These are phyloP conservation scores for Aspergillus hiratsukae DNA, from an alignment of 2,329 filamentous ascomycete species.

Conservation along the genomic window DNA sequence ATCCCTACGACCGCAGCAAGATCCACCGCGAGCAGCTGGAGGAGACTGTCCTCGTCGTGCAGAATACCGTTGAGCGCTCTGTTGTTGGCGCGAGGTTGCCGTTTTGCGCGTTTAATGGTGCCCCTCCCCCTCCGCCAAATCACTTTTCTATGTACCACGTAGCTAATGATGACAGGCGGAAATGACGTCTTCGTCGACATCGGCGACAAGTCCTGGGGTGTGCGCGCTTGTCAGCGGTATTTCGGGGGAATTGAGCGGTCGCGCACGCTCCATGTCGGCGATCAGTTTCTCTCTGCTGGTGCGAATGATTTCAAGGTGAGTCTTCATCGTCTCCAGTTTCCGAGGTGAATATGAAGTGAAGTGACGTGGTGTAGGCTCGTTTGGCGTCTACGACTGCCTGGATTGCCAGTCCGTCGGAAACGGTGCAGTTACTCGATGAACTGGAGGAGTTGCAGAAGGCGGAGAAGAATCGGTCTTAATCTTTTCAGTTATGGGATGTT, in stretches of 20 bases:
- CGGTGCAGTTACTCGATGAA: constrained; percentile 83
- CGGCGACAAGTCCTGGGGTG: constrained; percentile 95
- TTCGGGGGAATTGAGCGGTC: constrained; percentile 72
- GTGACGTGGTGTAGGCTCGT: constrained; percentile 51
- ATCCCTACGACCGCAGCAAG: constrained; percentile 59
- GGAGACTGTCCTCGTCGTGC: constrained; percentile 90
- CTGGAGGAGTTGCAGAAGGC: constrained; percentile 51
- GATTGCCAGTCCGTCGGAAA: constrained; percentile 91
- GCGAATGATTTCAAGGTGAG: constrained; percentile 91
- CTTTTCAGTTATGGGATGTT: neutral
- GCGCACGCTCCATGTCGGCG: constrained; percentile 85
- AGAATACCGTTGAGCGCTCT: constrained; percentile 84
- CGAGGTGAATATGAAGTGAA: neutral
- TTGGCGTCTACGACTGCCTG: constrained; percentile 92
- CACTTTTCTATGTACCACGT: neutral
- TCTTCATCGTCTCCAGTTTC: neutral
- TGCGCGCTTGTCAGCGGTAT: constrained; percentile 85
- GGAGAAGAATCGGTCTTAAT: neutral
- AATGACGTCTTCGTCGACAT: constrained; percentile 99
- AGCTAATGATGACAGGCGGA: constrained; percentile 51
- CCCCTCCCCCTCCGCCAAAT: neutral
- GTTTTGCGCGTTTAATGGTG: constrained; percentile 94
- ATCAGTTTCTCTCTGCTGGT: constrained; percentile 92
- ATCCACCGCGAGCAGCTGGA: constrained; percentile 87
- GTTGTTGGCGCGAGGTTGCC: constrained; percentile 65